Conservation (phyloP, 805 yeast genomes). For the Lipomyces japonicus region DNA sequence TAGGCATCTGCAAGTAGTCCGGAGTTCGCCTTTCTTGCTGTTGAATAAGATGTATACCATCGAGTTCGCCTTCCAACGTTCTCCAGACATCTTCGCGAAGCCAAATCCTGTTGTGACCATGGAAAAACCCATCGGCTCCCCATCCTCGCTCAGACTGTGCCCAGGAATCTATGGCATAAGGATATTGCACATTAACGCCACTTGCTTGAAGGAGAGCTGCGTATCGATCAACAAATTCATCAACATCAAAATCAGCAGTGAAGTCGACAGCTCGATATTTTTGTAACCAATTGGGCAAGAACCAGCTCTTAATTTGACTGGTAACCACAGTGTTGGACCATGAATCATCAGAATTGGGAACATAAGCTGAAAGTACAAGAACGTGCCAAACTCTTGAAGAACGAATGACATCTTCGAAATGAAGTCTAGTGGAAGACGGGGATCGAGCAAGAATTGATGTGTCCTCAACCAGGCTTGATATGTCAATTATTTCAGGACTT, state of each 20-base stretch:
- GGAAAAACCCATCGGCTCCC: conserved; percentile 37
- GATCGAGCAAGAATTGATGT: conserved; percentile 8
- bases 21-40: conserved; percentile 4
- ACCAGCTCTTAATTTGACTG: conserved; percentile 38
- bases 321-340: conserved; percentile 41
- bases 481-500: conserved; percentile 8
- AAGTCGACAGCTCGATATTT: conserved; percentile 38
- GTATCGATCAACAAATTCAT: conserved; percentile 39
- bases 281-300: conserved; percentile 40
- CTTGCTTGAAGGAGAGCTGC: conserved; percentile 34
- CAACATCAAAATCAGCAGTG: conserved; percentile 42
- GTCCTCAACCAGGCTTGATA: conserved; percentile 17
- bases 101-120: conserved; percentile 40
- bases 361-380: conserved; percentile 25
- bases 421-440: conserved; percentile 20
- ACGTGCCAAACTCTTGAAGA: conserved; percentile 40
- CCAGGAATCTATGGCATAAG: conserved; percentile 37
- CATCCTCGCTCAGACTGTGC: conserved; percentile 37
- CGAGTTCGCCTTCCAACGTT: conserved; percentile 36
- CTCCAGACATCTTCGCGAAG: conserved; percentile 40
- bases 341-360: conserved; percentile 28
- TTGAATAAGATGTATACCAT: conserved; percentile 21
- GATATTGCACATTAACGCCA: conserved; percentile 27
- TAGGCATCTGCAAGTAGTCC: neutral
- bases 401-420: conserved; percentile 30